A percentile compares a stretch with the other conserved stretches of the same genome.
Evolutionary conservation across 1,284 basidiomycete species (phyloP).

Genomic region (Leccinum huronense): DNA sequence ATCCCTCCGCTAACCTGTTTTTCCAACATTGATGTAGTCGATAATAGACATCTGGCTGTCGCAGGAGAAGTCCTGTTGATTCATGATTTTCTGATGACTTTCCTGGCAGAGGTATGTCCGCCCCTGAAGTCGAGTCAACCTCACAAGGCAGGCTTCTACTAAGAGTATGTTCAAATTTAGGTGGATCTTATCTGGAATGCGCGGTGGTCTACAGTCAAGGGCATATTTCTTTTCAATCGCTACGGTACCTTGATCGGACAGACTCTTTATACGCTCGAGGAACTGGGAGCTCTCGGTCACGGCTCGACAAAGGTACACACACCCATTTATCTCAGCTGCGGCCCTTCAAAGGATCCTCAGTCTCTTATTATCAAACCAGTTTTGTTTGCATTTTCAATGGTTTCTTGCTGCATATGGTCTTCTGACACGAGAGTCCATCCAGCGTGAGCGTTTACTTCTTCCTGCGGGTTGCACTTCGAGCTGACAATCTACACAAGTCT

Average conservation of each 20-base stretch:
- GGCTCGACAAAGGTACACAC: neutral
- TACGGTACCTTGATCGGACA: slow-evolving; percentile 17
- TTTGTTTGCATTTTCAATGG: neutral
- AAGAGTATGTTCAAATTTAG: neutral
- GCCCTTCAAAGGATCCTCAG: neutral
- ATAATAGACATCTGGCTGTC: neutral
- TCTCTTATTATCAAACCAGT: neutral
- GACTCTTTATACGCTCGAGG: slow-evolving; percentile 3
- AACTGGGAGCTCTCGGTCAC: neutral
- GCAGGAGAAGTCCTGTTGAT: neutral
- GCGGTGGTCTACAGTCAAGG: slow-evolving; percentile 15
- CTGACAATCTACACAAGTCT: neutral
- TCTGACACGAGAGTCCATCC: slow-evolving; percentile 13
- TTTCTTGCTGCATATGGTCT: slow-evolving; percentile 1
- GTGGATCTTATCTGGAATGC: slow-evolving; percentile 17
- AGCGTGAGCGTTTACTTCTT: slow-evolving; percentile 6
- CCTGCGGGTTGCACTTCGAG: too few relatives aligned
- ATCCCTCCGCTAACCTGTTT: neutral
- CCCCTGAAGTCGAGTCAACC: neutral
- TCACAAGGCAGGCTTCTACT: neutral
- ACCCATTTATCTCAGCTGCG: neutral
- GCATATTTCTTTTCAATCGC: slow-evolving; percentile 19
- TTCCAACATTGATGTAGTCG: neutral
- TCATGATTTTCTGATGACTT: neutral
- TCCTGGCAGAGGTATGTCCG: neutral